These are phyloP conservation scores for Fusarium buharicum DNA, from an alignment of 2,329 filamentous ascomycete species.

Conservation along the genomic window DNA sequence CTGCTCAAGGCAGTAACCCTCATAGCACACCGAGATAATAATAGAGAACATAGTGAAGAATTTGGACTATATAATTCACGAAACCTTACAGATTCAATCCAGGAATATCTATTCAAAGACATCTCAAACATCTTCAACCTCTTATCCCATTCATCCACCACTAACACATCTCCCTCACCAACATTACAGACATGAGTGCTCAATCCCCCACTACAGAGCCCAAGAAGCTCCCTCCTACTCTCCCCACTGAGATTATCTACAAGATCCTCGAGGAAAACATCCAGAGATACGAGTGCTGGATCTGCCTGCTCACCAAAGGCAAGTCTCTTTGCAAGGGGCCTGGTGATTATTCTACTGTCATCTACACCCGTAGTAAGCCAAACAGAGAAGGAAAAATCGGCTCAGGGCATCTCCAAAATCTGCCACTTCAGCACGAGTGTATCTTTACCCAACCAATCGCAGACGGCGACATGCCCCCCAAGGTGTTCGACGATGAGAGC, in stretches of 20 bases:
- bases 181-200: neutral
- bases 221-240: neutral
- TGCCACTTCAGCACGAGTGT: slow-evolving; percentile 15
- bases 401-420: slow-evolving; percentile 7
- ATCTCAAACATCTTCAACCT: neutral
- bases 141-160: neutral
- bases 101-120: neutral
- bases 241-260: slow-evolving; percentile 8
- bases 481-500: neutral
- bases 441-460: slow-evolving; percentile 8
- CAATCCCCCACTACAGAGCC: neutral
- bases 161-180: too few species aligned
- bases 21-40: too few species aligned
- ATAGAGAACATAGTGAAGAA: neutral
- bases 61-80: neutral
- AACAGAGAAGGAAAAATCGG: neutral
- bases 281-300: slow-evolving; percentile 2
- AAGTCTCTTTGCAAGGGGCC: slow-evolving; percentile 3
- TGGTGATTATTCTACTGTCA: slow-evolving; percentile 3
- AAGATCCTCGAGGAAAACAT: slow-evolving; percentile 8
- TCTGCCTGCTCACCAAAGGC: slow-evolving; percentile 1
- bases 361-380: slow-evolving; percentile 19
- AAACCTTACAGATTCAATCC: neutral
- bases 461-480: neutral
- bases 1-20: too few species aligned